Conservation (phyloP, 352 stramenopile species). For the Globisporangium echinulatum region DNA sequence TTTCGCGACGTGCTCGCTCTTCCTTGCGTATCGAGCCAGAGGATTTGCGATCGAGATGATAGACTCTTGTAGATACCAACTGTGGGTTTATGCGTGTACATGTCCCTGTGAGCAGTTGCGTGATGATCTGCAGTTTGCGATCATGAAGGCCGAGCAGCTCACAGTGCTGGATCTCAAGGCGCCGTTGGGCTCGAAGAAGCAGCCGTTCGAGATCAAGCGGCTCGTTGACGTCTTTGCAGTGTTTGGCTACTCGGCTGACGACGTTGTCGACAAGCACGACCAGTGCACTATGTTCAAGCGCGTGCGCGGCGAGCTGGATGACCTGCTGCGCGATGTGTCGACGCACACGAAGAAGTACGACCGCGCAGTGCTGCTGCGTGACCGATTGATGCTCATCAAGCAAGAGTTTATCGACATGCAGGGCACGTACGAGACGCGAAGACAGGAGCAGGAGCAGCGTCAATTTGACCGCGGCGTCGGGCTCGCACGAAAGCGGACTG, state of each 20-base stretch:
- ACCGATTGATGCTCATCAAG: conserved; percentile 57
- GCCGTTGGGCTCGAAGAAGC: conserved; percentile 24
- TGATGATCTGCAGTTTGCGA: conserved; percentile 68
- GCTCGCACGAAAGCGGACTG: conserved; percentile 32
- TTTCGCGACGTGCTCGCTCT: background rate
- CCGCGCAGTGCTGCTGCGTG: conserved; percentile 57
- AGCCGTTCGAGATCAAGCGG: conserved; percentile 60
- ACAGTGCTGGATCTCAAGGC: conserved; percentile 39
- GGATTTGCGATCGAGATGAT: too few species aligned
- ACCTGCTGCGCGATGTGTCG: conserved; percentile 43
- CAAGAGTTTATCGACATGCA: conserved; percentile 65
- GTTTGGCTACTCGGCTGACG: conserved; percentile 52
- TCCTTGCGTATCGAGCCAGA: too few species aligned
- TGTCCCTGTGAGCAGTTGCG: conserved; percentile 28
- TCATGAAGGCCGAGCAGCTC: conserved; percentile 54
- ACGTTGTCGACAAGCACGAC: conserved; percentile 67
- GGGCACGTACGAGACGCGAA: conserved; percentile 40
- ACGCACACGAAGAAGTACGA: conserved; percentile 65
- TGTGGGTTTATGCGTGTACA: conserved; percentile 1
- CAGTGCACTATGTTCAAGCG: conserved; percentile 65
- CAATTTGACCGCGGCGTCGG: conserved; percentile 42
- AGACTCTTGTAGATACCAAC: too few species aligned
- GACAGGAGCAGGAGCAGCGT: conserved; percentile 38
- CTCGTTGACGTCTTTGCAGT: conserved; percentile 65
- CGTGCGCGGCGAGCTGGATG: conserved; percentile 50